phyloP scores from a whole-genome alignment of 805 yeast species.

The Scheffersomyces amazonensis region DNA sequence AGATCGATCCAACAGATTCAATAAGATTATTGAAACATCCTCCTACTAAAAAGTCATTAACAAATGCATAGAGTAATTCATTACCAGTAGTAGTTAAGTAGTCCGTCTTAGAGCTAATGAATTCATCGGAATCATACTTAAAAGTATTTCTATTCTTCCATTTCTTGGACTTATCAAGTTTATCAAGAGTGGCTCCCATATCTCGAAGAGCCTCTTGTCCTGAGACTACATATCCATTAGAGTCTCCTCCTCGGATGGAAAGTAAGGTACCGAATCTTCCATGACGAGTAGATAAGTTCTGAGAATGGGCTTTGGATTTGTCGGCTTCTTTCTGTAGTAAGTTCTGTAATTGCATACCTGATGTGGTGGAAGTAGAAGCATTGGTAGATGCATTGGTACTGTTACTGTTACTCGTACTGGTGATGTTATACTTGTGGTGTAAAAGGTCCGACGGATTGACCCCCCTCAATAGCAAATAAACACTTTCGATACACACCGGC shows the following conservation, averaged over 20 bases:
- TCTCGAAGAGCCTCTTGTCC: constrained; percentile 65
- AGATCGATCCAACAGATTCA: constrained; percentile 46
- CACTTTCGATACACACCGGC: constrained; percentile 62
- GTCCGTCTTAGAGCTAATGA: constrained; percentile 16
- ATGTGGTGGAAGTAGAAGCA: constrained; percentile 16
- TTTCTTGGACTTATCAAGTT: constrained; percentile 64
- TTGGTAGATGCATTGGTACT: constrained; percentile 4
- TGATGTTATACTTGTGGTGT: constrained; percentile 2
- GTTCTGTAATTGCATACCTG: constrained; percentile 44
- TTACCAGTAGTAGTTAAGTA: constrained; percentile 27
- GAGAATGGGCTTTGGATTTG: constrained; percentile 46
- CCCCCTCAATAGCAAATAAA: constrained; percentile 62
- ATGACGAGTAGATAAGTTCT: constrained; percentile 68
- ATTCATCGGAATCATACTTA: constrained; percentile 41
- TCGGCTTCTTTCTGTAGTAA: constrained; percentile 61
- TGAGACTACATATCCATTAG: constrained; percentile 56
- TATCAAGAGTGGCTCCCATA: constrained; percentile 52
- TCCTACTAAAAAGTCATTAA: constrained; percentile 56
- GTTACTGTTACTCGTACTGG: background rate
- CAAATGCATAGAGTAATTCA: constrained; percentile 43
- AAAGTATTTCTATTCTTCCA: constrained; percentile 50
- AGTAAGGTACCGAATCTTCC: constrained; percentile 87
- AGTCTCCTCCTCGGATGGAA: constrained; percentile 63
- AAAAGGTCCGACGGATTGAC: constrained; percentile 39
- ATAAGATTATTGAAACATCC: constrained; percentile 73